Conservation (phyloP, 768 basidiomycete species). For the Exidia glandulosa region DNA sequence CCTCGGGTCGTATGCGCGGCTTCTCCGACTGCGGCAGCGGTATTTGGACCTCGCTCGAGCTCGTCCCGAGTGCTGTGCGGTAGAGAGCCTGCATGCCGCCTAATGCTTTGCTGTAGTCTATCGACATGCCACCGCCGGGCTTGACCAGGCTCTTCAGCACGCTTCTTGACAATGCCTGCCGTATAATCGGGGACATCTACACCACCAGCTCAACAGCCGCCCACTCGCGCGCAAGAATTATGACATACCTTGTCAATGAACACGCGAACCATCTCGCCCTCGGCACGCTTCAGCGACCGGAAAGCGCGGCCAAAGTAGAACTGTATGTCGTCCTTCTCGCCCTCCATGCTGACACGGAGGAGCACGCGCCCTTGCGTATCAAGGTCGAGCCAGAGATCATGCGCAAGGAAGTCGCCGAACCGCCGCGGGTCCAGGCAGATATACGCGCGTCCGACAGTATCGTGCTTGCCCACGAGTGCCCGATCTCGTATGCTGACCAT, state of each 20-base stretch:
- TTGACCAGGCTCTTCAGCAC: slow-evolving; percentile 75
- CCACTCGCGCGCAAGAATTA: neutral
- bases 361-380: slow-evolving; percentile 79
- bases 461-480: slow-evolving; percentile 84
- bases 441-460: slow-evolving; percentile 83
- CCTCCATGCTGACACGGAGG: slow-evolving; percentile 92
- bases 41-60: slow-evolving; percentile 58
- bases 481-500: slow-evolving; percentile 93
- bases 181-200: slow-evolving; percentile 91
- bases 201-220: neutral
- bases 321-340: slow-evolving; percentile 94
- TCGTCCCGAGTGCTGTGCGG: slow-evolving; percentile 61
- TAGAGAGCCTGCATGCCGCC: slow-evolving; percentile 75
- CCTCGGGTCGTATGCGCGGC: slow-evolving; percentile 65
- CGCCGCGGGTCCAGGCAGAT: slow-evolving; percentile 83
- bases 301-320: slow-evolving; percentile 97
- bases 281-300: slow-evolving; percentile 82
- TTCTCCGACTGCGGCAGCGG: slow-evolving; percentile 67
- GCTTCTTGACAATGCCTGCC: slow-evolving; percentile 67
- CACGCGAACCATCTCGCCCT: slow-evolving; percentile 89
- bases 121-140: slow-evolving; percentile 31
- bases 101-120: slow-evolving; percentile 87
- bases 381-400: slow-evolving; percentile 86
- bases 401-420: slow-evolving; percentile 80
- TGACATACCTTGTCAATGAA: slow-evolving; percentile 87